Evolutionary conservation across 1,139 yeast genomes (phyloP).

Genomic region (Diutina pseudorugosa): DNA sequence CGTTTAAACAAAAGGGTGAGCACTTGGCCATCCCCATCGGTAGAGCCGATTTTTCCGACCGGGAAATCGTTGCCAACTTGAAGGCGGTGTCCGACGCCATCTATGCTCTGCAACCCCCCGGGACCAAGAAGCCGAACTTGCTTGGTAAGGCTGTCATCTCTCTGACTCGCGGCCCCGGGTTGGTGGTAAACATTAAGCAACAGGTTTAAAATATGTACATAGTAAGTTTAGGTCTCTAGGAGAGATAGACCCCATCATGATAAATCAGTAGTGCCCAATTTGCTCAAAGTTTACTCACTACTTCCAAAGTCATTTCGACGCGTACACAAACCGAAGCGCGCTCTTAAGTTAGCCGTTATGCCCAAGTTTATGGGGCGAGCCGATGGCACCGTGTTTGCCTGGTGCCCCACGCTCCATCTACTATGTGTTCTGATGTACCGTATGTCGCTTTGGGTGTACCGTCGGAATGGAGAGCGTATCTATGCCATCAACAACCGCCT

Average conservation of each 20-base stretch:
- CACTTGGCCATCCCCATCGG: constrained; percentile 64
- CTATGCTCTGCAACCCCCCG: constrained; percentile 41
- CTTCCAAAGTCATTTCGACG: neutral
- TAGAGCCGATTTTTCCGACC: constrained; percentile 66
- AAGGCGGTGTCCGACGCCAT: constrained; percentile 59
- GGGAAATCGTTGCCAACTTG: constrained; percentile 62
- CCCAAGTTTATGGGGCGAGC: constrained; percentile 22
- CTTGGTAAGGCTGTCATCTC: constrained; percentile 61
- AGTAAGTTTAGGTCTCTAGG: constrained; percentile 4
- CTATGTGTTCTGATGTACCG: constrained; percentile 36
- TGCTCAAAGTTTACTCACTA: neutral
- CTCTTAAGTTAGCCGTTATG: neutral
- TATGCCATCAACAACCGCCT: constrained; percentile 34
- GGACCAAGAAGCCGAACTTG: constrained; percentile 55
- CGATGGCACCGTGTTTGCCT: constrained; percentile 29
- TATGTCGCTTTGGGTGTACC: constrained; percentile 38
- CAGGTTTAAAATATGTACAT: constrained; percentile 7
- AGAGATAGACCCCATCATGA: neutral
- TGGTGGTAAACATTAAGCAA: constrained; percentile 42
- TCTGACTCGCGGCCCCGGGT: constrained; percentile 73
- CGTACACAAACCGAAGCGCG: neutral
- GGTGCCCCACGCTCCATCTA: constrained; percentile 49
- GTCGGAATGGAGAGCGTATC: constrained; percentile 44
- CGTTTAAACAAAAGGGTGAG: constrained; percentile 58
- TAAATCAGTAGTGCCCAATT: neutral